These are phyloP conservation scores for Nitzschia sp. DNA, from an alignment of 108 stramenopile genomes.

Conservation along the genomic window DNA sequence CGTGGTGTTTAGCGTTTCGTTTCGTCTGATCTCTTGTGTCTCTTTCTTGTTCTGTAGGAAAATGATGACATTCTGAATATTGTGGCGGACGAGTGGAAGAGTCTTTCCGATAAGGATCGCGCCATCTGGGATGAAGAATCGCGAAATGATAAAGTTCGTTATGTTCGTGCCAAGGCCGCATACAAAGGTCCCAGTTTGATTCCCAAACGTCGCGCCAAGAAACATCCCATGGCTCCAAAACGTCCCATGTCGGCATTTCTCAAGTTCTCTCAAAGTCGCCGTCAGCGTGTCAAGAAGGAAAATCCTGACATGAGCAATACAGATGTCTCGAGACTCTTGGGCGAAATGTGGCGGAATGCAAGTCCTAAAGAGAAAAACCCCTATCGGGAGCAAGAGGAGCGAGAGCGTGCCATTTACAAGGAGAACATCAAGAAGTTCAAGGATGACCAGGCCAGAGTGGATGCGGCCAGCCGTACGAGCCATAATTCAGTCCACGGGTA, in stretches of 20 bases:
- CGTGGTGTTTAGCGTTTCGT: neutral
- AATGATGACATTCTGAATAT: conserved; percentile 38
- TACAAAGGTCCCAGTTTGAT: conserved; percentile 52
- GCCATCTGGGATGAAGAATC: conserved; percentile 62
- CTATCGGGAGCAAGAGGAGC: conserved; percentile 52
- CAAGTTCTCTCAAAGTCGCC: conserved; percentile 55
- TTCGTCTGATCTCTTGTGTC: neutral
- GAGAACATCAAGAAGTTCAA: conserved; percentile 46
- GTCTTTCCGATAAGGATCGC: conserved; percentile 36
- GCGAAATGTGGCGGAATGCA: conserved; percentile 72
- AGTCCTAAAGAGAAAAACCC: conserved; percentile 41
- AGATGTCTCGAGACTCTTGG: conserved; percentile 57
- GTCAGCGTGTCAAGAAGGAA: conserved; percentile 44
- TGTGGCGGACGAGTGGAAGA: conserved; percentile 51
- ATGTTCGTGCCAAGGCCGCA: conserved; percentile 43
- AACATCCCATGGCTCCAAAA: conserved; percentile 60
- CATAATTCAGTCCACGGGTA: conserved; percentile 29
- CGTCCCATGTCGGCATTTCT: conserved; percentile 74
- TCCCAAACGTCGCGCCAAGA: conserved; percentile 60
- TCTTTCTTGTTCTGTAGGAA: conserved; percentile 4
- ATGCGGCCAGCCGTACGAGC: conserved; percentile 39
- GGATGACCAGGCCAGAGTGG: conserved; percentile 39
- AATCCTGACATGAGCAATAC: conserved; percentile 68
- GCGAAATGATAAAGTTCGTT: conserved; percentile 59
- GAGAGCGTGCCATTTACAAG: conserved; percentile 62